Percentiles rank a stretch among this genome's conserved stretches.
Conservation (phyloP, 2,329 filamentous ascomycete genomes). For the Epichloe gansuensis region DNA sequence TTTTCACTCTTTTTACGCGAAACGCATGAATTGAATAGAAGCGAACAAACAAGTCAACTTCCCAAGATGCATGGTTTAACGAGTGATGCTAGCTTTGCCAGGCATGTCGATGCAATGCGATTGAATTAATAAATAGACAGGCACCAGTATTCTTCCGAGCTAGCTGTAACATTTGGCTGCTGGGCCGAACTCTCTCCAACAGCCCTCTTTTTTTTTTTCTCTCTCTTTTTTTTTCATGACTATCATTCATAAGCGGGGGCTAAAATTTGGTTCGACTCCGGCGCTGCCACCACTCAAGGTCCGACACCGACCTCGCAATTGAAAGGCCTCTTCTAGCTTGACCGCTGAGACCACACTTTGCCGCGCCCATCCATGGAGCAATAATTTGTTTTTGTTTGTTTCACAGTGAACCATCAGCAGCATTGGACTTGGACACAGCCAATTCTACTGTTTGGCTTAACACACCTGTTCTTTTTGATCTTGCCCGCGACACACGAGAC, state of each 20-base stretch:
- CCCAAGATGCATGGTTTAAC: too few species aligned
- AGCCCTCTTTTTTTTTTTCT: not conserved
- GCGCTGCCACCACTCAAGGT: not conserved
- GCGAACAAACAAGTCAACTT: not conserved
- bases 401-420: not conserved
- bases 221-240: not conserved
- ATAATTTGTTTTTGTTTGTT: not conserved
- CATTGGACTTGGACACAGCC: not conserved
- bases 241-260: not conserved
- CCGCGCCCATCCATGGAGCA: not conserved
- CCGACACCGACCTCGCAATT: constrained; percentile 5
- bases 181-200: not conserved
- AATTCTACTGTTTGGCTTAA: not conserved
- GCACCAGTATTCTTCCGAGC: constrained; percentile 1
- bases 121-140: not conserved
- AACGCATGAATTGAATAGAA: not conserved
- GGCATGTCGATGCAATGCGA: too few species aligned
- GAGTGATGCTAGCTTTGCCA: not conserved
- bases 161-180: not conserved
- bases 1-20: not conserved
- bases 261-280: not conserved
- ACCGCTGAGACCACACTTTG: not conserved
- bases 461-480: not conserved
- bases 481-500: not conserved
- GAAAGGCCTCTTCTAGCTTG: not conserved